Evolutionary conservation across 208 protist genomes (phyloP).

Genomic region (Strigomonas galati): DNA sequence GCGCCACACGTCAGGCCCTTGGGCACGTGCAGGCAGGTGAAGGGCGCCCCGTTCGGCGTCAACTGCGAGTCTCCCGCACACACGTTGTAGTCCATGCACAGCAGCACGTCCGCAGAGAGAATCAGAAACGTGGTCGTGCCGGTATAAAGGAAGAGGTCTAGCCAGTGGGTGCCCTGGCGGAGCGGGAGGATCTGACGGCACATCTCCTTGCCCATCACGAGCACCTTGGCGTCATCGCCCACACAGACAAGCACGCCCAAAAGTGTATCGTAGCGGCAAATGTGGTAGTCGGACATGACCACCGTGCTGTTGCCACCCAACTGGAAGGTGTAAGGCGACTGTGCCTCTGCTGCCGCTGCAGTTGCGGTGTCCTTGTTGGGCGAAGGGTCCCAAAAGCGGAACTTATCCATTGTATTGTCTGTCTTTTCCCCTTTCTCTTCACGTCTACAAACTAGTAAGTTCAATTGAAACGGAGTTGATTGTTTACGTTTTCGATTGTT

Average conservation of each 20-base stretch:
- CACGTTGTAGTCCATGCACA: constrained; percentile 67
- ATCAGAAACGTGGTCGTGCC: constrained; percentile 77
- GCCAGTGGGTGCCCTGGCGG: constrained; percentile 53
- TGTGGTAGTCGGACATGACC: constrained; percentile 79
- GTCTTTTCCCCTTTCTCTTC: not conserved
- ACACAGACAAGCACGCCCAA: constrained; percentile 68
- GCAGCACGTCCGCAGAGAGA: constrained; percentile 58
- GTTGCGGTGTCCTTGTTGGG: constrained; percentile 8
- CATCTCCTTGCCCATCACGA: constrained; percentile 63
- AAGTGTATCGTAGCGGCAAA: constrained; percentile 73
- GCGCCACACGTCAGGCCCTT: constrained; percentile 71
- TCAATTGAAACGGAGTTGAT: too few relatives aligned
- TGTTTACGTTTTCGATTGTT: not conserved
- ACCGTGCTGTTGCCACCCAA: constrained; percentile 48
- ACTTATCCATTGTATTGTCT: too few relatives aligned
- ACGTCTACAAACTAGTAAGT: too few relatives aligned
- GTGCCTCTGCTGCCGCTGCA: not conserved
- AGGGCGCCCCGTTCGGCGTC: constrained; percentile 21
- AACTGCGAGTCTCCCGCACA: constrained; percentile 28
- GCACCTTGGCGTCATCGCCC: constrained; percentile 61
- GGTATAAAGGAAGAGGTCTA: constrained; percentile 66
- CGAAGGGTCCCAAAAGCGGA: not conserved
- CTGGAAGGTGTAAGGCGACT: constrained; percentile 27
- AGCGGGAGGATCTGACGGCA: constrained; percentile 52
- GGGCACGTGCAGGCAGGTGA: constrained; percentile 69